Evolutionary conservation across 306 rosid genomes (phyloP), one percentile per base, ranked within the genome.

Genomic region (Adenanthera pavonina): DNA sequence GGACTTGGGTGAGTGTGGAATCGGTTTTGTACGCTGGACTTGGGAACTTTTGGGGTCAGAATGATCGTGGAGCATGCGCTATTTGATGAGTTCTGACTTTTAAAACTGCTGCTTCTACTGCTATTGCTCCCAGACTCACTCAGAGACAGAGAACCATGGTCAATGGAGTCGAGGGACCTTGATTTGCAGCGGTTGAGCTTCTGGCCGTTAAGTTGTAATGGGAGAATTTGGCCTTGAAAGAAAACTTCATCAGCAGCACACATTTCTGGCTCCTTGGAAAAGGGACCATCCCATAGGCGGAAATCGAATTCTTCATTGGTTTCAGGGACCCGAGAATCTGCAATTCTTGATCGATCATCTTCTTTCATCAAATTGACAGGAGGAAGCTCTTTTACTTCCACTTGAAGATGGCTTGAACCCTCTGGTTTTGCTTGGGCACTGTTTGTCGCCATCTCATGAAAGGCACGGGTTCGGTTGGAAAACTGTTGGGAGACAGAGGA

Each of bases 181-280:
- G 91, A 87, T 43, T 69, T 54, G 5, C 65, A 71, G n/a, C 83
- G 79, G 75, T 69, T 69, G 11, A 74, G 43, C 2, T 43, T 40
- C 16, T 11, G 65, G 56, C 11, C 41, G 8, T 76, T 34, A 13
- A 7, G 76, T 49, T 61, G 62, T 69, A 88, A 77, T 3, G 98
- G 98, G 0, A 94, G 90, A 65, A 94, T 81, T 71, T 84, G 89
- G 17, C 98, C 98, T 61, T 80, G 77, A 60, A 89, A 92, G 85
- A 94, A 90, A 33, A 94, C 86, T 19, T 94, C 97, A 34, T 94
- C 98, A 0, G 98, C 98, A 0, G 83, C 69, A 47, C 97, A 94
- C 94, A 94, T 94, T 82, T 84, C 78, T 3, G 90, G 57, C 13
- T 69, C 87, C 8, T 79, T 38, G 19, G 53, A 79, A n/a, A 67